Evolutionary conservation across 2,329 filamentous ascomycete species (phyloP), one percentile per base, ranked within the genome.

Genomic region (Dactylellina sp.): DNA sequence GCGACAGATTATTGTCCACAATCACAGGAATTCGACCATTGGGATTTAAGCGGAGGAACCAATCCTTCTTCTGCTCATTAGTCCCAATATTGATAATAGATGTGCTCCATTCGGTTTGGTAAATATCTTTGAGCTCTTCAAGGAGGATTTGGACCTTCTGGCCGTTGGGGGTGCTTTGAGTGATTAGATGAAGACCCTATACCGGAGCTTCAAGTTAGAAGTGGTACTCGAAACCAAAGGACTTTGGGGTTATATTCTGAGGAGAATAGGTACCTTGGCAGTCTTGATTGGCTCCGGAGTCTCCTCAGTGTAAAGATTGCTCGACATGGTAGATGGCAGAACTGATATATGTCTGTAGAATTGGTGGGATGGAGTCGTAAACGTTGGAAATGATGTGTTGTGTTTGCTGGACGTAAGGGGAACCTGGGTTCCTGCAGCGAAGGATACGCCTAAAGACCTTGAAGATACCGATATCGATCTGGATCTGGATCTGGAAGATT

Each of bases 21-120:
- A 86, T 76, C 35, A 84, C 79, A 0, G 84, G 84, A 72, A 86
- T 86, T 52, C 84, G 82, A 22, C 82, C 83, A 74, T 84, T 84
- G 42, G 83, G 82, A 62, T 85, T 82, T 9, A 85, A 79, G 11
- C 81, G 79, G 2, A 85, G 80, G 76, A 84, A 85, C 84, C 83
- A 86, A 52, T 86, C 84, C 65, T 85, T 84, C 81, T 86, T 86
- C 77, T 86, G 84, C 75, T 84, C 84, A 76, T 86, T 86, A 71
- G 83, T 85, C 55, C 78, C 80, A 76, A 85, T 84, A 78, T 85
- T 80, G 76, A 85, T 84, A n/a, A 84, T 55, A 1, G 81, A 84
- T 1, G 81, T 83, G 0, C 81, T 84, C 81, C 82, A 86, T 66
- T 84, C 77, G 1, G 81, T 83, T 47, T 83, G 84, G 77, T 87